Base-by-base conservation (phyloP, 768 basidiomycete genomes). In the Lactifluus rugatus region DNA sequence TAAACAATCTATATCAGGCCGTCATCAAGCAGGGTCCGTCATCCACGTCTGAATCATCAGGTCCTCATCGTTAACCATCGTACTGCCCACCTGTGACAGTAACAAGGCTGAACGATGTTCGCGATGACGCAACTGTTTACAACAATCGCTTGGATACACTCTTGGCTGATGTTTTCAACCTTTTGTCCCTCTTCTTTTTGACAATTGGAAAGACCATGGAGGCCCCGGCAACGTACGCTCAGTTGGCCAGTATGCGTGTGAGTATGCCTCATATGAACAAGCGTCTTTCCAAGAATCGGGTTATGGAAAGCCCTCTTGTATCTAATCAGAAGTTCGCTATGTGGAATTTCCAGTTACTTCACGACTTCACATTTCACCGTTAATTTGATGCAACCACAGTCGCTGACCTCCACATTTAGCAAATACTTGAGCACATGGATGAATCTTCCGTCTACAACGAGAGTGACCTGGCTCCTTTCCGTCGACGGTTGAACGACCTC, bases 171-270 rank as follows among this genome's bases (percentile, higher is more conserved):
- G 95, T 98, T 37, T 98, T 98, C 75, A 86, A 82, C 67, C 79
- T 99, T 49, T 81, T 99, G 45, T 95, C 93, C 14, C 81, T 99
- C 63, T 97, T 96, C 79, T 99, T 93, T 77, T 84, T 99, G 66
- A 96, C 94, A 37, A 93, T 99, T 61, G 96, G 96, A 44, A 94
- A 93, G 75, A 93, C 91, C 41, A 83, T 85, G 64, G 94, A 97
- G 71, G 86, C 87, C 10, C 94, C 95, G 0, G 95, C 94, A 25
- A 92, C 89, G 0, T 99, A 96, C 71, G 92, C 90, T 62, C 96
- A 98, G 67, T 84, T 98, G 62, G 92, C 93, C 39, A 93, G 87
- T 59, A 96, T 99, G 87, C 76, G 89, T 73, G 93, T 97, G 67
- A 80, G 93, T 85, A 52, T 57, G 45, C 52, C 52, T 55, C 36